phyloP scores from a whole-genome alignment of 257 asterid species.

The Nicotiana otophora region DNA sequence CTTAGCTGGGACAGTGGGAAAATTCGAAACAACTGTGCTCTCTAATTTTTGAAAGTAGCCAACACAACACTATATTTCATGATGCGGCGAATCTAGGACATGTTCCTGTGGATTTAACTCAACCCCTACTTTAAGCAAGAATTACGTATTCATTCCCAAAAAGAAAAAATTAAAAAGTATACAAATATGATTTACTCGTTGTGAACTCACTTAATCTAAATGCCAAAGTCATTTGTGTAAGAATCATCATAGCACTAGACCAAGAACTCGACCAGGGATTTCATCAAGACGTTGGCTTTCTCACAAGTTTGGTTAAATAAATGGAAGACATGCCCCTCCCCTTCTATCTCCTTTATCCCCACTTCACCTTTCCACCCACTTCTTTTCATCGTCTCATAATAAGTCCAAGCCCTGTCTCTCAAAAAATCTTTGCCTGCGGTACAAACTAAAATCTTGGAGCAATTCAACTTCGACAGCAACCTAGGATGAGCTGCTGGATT shows the following conservation, averaged over 20 bases:
- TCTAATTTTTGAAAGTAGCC: not conserved
- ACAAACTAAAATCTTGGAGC: constrained; percentile 43
- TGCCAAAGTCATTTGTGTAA: not conserved
- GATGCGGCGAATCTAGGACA: not conserved
- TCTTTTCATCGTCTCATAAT: constrained; percentile 51
- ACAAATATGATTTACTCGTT: not conserved
- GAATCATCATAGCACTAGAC: not conserved
- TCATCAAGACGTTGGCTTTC: constrained; percentile 39
- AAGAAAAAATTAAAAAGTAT: not conserved
- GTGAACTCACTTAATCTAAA: not conserved
- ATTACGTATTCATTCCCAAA: not conserved
- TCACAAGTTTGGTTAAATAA: constrained; percentile 22
- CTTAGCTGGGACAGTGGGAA: too few species aligned
- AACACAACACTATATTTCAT: not conserved
- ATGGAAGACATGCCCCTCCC: constrained; percentile 66
- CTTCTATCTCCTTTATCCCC: constrained; percentile 50
- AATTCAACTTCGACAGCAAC: constrained; percentile 38
- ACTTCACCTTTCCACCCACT: constrained; percentile 59
- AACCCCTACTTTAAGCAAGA: not conserved
- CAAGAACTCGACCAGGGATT: constrained; percentile 31
- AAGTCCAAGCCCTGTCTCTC: constrained; percentile 43
- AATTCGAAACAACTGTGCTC: not conserved
- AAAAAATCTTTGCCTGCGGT: constrained; percentile 52
- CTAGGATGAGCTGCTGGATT: constrained; percentile 55
- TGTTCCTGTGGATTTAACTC: not conserved